phyloP scores from a whole-genome alignment of 805 yeast species.

The Sungouiozyma ichnusensis region DNA sequence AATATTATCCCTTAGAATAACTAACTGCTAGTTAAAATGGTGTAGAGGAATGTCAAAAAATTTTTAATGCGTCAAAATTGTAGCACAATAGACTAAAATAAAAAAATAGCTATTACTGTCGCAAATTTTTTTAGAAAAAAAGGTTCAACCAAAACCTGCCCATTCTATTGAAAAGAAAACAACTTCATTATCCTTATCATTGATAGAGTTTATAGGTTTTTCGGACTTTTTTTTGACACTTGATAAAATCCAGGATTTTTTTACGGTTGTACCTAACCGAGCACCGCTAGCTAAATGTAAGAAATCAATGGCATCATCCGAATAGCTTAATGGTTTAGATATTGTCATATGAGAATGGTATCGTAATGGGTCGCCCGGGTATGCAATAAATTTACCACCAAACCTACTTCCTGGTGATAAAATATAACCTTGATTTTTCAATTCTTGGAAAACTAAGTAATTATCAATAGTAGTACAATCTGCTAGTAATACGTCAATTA shows the following conservation, averaged over 20 bases:
- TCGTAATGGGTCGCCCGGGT: conserved; percentile 89
- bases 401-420: conserved; percentile 81
- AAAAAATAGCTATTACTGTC: neutral
- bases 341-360: conserved; percentile 83
- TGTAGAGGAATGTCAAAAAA: no score
- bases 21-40: no score
- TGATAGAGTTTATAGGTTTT: conserved; percentile 3
- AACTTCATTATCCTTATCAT: conserved; percentile 19
- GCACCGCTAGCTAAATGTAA: conserved; percentile 71
- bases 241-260: conserved; percentile 65
- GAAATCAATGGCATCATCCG: conserved; percentile 42
- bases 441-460: conserved; percentile 30
- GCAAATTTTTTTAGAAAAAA: neutral
- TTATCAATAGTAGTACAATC: conserved; percentile 8
- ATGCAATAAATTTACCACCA: conserved; percentile 82
- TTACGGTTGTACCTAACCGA: conserved; percentile 83
- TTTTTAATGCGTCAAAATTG: no score
- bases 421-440: conserved; percentile 35
- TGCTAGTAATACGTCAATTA: neutral
- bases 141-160: conserved; percentile 81
- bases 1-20: neutral
- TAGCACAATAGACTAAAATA: neutral
- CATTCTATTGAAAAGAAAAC: conserved; percentile 73
- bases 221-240: conserved; percentile 25
- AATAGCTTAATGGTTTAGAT: conserved; percentile 33